Evolutionary conservation across 2,329 filamentous ascomycete genomes (phyloP), one percentile per base, ranked within the genome.

Genomic region (Phyllosticta citriasiana): DNA sequence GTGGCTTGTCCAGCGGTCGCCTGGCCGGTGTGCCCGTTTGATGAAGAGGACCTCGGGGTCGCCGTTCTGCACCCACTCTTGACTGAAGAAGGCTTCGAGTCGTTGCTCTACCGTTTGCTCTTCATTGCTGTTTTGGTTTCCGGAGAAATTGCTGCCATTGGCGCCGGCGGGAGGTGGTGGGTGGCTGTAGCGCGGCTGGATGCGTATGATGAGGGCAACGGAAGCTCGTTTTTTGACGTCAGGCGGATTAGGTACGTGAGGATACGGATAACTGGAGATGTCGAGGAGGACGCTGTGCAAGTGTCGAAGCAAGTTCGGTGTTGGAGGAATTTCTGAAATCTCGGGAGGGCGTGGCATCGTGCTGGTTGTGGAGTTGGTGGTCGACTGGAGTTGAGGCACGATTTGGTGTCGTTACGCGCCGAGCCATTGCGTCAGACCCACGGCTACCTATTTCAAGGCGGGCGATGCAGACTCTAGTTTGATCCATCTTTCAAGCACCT

Each of bases 31-130:
- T 2, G 86, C 83, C 54, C 86, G 77, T 69, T 88, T 89, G 71
- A 89, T 89, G 70, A 88, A 88, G 3, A 88, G 77, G n/a, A 85
- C 76, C 70, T 89, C 86, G 0, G 86, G 82, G 63, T 86, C 82
- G 25, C 85, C 85, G 69, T 86, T 74, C 65, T 82, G 79, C 6
- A 87, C 84, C 86, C 86, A 89, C 16, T 79, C 70, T 66, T 86
- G 84, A 1, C 76, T 73, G 68, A 88, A 88, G 74, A 88, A 88
- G 8, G 77, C 71, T 33, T 82, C 73, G 40, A 86, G 64, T 50
- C 79, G 75, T 50, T 79, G 71, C 60, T 75, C 66, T 47, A 72
- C 69, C 12, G 70, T 69, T 47, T 64, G 59, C 12, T 58, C 26
- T 9, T 40, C 59, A 3, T 7, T 53, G 25, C 22, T 16, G 14